phyloP scores from a whole-genome alignment of 2,329 filamentous ascomycete species.

The Beauveria bassiana region DNA sequence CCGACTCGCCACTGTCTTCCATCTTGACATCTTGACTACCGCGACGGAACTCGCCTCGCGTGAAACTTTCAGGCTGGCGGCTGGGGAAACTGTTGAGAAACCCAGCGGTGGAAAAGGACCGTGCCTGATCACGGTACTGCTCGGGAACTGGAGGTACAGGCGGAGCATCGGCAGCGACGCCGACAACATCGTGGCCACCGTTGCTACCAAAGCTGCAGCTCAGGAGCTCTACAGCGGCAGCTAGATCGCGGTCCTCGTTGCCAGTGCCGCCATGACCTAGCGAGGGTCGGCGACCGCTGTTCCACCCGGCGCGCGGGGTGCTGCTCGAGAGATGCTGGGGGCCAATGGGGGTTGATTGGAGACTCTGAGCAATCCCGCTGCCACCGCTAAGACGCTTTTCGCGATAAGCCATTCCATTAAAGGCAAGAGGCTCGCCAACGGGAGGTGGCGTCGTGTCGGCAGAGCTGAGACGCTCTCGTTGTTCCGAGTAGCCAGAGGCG shows the following conservation, averaged over 20 bases:
- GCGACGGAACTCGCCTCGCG: constrained; percentile 46
- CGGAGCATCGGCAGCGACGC: constrained; percentile 65
- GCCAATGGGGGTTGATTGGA: constrained; percentile 58
- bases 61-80: constrained; percentile 57
- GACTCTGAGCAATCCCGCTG: constrained; percentile 64
- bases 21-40: constrained; percentile 56
- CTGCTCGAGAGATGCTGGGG: constrained; percentile 39
- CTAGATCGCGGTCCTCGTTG: constrained; percentile 79
- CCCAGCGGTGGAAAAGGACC: constrained; percentile 48
- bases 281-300: constrained; percentile 67
- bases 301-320: constrained; percentile 31
- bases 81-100: constrained; percentile 57
- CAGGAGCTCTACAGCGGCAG: constrained; percentile 81
- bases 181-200: constrained; percentile 55
- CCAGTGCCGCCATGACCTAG: constrained; percentile 68
- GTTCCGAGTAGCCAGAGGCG: constrained; percentile 73
- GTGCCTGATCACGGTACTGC: constrained; percentile 61
- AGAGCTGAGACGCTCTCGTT: constrained; percentile 71
- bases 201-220: constrained; percentile 84
- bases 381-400: constrained; percentile 54
- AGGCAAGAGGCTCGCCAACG: constrained; percentile 55
- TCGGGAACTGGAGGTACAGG: constrained; percentile 82
- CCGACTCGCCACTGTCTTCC: constrained; percentile 57
- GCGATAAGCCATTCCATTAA: constrained; percentile 42
- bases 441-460: constrained; percentile 90